Conservation (phyloP, 352 stramenopile species). For the Hyaloperonospora brassicae region DNA sequence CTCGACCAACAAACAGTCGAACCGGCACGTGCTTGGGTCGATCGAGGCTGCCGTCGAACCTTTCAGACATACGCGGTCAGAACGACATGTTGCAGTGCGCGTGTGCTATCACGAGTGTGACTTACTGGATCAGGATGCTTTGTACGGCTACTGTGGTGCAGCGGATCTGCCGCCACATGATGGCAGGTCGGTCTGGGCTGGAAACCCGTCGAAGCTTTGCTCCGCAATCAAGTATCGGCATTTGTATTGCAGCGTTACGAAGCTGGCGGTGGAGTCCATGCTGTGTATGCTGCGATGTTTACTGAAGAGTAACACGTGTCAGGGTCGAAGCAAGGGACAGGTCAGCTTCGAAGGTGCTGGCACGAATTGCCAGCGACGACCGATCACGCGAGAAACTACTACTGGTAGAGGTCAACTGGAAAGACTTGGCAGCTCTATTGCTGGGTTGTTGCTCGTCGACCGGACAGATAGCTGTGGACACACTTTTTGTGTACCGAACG, state of each 20-base stretch:
- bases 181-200: not conserved
- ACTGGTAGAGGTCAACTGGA: conserved; percentile 15
- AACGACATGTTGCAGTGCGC: conserved; percentile 3
- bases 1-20: conserved; percentile 3
- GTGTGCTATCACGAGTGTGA: not conserved
- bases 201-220: no score
- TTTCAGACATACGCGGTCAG: conserved; percentile 1
- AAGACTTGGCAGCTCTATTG: conserved; percentile 20
- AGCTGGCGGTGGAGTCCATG: conserved; percentile 2
- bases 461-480: conserved; percentile 20
- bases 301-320: not conserved
- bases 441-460: conserved; percentile 6
- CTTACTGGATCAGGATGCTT: no score
- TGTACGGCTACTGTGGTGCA: not conserved
- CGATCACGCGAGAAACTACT: conserved; percentile 39
- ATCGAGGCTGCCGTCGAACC: not conserved
- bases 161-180: not conserved
- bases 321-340: conserved; percentile 14
- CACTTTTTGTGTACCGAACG: conserved; percentile 56
- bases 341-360: conserved; percentile 5
- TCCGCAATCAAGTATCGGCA: no score
- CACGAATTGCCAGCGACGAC: conserved; percentile 6
- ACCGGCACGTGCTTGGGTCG: conserved; percentile 1
- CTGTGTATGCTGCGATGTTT: conserved; percentile 3
- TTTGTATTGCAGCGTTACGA: conserved; percentile 11